Evolutionary conservation across 352 stramenopile genomes (phyloP), one percentile per base, ranked within the genome.

Genomic region (Phytopythium cucurbitacearum): DNA sequence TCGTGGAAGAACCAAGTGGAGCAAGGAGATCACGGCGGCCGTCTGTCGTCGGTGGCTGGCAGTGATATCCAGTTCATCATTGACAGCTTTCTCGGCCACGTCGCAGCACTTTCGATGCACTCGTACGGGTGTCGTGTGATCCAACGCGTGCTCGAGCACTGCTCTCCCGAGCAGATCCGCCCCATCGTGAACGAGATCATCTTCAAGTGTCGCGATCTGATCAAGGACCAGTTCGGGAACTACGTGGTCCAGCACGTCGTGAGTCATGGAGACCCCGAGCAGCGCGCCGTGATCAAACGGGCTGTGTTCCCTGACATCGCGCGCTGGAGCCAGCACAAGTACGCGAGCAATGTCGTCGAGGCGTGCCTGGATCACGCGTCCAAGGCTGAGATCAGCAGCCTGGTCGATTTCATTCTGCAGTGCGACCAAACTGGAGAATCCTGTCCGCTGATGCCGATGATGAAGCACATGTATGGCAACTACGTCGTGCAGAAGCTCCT

Each of bases 241-340:
- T 99, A 99, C 62, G 96, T 99, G 6, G 98, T 99, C 55, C 97
- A 99, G 66, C 96, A 99, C 60, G 92, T 99, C 12, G 89, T 99
- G 49, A 85, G 96, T 53, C 96, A 98, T 61, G 96, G 96, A 38
- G 82, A 95, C 39, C 64, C 63, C 3, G 65, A 89, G n/a, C 81
- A 97, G 46, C 77, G 82, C 16, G 62, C 79, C 35, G 69, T 88
- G 12, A 70, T 98, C 13, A 94, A 96, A 68, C 67, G 89, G 57
- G 73, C 83, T 36, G 83, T 98, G 35, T 76, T 91, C 40, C 78
- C 79, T 6, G 86, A 97, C 11, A 81, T 98, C 12, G 65, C 91
- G 12, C 80, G 86, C 46, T 98, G 93, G 75, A 96, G 87, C 40
- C 77, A 95, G 51, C 94, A 98, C 79, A 98, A 98, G 69, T 98